Base-by-base conservation (phyloP, 768 basidiomycete species). In the Psilocybe sp. region DNA sequence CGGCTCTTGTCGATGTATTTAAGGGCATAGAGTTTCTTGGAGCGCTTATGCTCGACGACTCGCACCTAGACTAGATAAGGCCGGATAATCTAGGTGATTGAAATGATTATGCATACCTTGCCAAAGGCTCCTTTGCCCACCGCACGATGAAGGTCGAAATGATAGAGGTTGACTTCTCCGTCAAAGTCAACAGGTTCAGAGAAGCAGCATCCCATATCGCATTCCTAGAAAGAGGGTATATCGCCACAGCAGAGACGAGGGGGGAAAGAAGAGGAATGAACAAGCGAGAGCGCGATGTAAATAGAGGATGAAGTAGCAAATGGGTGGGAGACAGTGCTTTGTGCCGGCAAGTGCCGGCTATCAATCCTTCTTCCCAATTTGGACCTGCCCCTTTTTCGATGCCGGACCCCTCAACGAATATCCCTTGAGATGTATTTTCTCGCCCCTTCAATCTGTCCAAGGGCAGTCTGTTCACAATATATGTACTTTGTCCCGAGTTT, bases 111-210 rank as follows among this genome's bases (percentile, higher is more conserved):
- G 66, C 77, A 33, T 46, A 94, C 95, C 85, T 98, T 98, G 67
- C 96, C 96, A 74, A 98, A 99, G 19, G 96, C 93, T 40, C 97
- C 96, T 68, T 93, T 97, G 38, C 97, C 97, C 12, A 98, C 92
- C 16, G 90, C 92, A 42, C 94, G 82, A 64, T 97, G 86, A 41
- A 99, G 87, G 65, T 96, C 91, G 63, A 98, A 99, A 72, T 98
- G 96, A 71, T 88, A 98, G 43, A 99, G 85, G 64, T 84, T 91
- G 68, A 87, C 82, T 62, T 93, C 90, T 41, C 79, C 75, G 55
- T 89, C 85, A 67, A 90, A 91, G 73, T 94, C 91, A 58, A 94
- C 80, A 16, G 89, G 88, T 70, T 90, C 77, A 69, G 83, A 82
- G 62, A 81, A 75, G 64, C 78, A 79, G 67, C 77, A 80, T 63